Evolutionary conservation across 1,284 basidiomycete genomes (phyloP).

Genomic region (Spongiforma sp.): DNA sequence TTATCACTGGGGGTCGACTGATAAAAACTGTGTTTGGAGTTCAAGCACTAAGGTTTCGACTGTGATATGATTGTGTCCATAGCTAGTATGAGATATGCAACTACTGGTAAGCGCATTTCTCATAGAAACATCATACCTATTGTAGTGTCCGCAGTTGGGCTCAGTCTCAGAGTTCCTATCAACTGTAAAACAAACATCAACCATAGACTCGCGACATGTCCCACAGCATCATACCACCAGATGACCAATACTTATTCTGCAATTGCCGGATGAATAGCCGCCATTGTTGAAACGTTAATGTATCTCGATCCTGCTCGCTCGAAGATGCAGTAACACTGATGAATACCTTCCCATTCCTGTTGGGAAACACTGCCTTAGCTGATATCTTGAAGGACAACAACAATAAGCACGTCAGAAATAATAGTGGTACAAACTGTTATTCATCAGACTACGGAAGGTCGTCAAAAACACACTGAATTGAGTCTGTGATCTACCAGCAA

Average conservation of each 20-base stretch:
- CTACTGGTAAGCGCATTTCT: constrained; percentile 24
- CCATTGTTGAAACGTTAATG: constrained; percentile 51
- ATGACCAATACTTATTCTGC: constrained; percentile 58
- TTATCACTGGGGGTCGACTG: too few species aligned
- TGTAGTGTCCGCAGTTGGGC: constrained; percentile 19
- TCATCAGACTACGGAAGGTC: constrained; percentile 52
- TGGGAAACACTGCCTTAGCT: constrained; percentile 55
- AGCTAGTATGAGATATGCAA: too few species aligned
- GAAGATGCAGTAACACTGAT: constrained; percentile 64
- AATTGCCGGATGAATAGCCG: constrained; percentile 51
- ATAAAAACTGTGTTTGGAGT: too few species aligned
- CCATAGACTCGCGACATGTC: constrained; percentile 66
- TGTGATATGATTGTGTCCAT: too few species aligned
- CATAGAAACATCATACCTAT: constrained; percentile 31
- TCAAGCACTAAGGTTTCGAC: too few species aligned
- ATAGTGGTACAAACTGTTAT: constrained; percentile 44
- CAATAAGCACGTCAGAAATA: neutral
- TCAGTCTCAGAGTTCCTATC: neutral
- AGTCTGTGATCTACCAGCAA: constrained; percentile 61
- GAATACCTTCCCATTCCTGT: constrained; percentile 64
- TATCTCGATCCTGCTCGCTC: constrained; percentile 57
- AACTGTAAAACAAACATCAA: constrained; percentile 6
- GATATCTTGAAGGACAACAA: neutral
- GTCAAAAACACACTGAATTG: constrained; percentile 63
- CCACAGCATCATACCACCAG: constrained; percentile 76